Evolutionary conservation across 257 asterid species (phyloP), one percentile per base, ranked within the genome.

Genomic region (Galeopsis tetrahit): DNA sequence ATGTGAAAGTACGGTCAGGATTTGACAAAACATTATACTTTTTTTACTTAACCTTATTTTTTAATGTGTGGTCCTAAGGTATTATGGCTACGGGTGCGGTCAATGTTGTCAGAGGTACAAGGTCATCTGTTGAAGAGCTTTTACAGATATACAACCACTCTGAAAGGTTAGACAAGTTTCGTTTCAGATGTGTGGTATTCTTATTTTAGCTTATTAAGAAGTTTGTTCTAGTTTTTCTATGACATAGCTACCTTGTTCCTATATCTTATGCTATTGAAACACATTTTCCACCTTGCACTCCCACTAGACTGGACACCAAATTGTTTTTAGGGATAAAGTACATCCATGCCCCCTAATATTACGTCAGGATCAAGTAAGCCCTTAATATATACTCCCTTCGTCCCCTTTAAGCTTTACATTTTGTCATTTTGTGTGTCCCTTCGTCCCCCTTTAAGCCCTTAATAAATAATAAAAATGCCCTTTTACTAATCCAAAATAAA

Each of bases 41-140:
- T 46, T 70, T 44, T 39, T 63, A 43, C 21, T 21, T 63, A 42
- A 72, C 58, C 39, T 75, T 75, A 40, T 68, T 56, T 28, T 46
- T 13, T 68, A 44, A 73, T 53, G 36, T 74, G 64, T 63, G 85
- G 43, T 72, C 73, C 79, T 68, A 79, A 93, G 98, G 98, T 78
- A 90, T 78, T 64, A 93, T 93, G 98, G 89, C 97, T 36, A 84
- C 92, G 64, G 98, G 98, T 79, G 98, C 98, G 48, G 84, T 93
- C 75, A 84, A 90, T 64, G 97, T 93, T 66, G 98, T 93, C 68
- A 82, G 98, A 75, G 98, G 98, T 72, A 87, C 98, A 53, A 86
- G 96, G 80, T 93, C 98, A 62, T 90, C 98, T 17, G 85, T 73
- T 64, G 92, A 87, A 68, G 98, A 93, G 85, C 96, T 93, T 72